A percentile compares a stretch with the other conserved stretches of the same genome.
phyloP scores from a whole-genome alignment of 2,329 filamentous ascomycete species.

The Fusarium caatingaense region DNA sequence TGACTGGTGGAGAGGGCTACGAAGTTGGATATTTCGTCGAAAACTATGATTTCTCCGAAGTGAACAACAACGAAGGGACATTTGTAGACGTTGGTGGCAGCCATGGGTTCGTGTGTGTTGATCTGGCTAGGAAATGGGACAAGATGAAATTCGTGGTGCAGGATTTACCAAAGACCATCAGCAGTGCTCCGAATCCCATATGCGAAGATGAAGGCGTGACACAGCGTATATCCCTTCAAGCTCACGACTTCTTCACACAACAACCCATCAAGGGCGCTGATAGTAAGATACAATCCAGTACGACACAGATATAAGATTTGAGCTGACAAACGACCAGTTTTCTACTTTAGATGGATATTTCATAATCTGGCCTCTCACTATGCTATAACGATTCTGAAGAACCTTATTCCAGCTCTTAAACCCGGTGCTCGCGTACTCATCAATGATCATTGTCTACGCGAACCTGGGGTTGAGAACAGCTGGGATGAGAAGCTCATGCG shows the following conservation, averaged over 20 bases:
- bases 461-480: conserved; percentile 53
- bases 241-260: conserved; percentile 68
- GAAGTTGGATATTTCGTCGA: conserved; percentile 64
- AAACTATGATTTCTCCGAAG: conserved; percentile 63
- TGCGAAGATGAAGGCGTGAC: conserved; percentile 54
- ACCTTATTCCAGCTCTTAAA: conserved; percentile 66
- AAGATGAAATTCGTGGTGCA: conserved; percentile 67
- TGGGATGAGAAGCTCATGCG: conserved; percentile 62
- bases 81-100: conserved; percentile 71
- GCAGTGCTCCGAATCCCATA: conserved; percentile 58
- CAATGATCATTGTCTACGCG: conserved; percentile 59
- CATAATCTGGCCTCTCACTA: conserved; percentile 71
- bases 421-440: conserved; percentile 62
- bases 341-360: conserved; percentile 69
- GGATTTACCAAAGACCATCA: conserved; percentile 62
- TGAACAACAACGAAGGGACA: conserved; percentile 58
- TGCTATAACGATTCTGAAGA: conserved; percentile 60
- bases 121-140: conserved; percentile 62
- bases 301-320: background rate
- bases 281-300: conserved; percentile 48
- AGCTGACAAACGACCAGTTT: conserved; percentile 42
- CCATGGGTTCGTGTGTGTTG: conserved; percentile 67
- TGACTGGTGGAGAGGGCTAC: conserved; percentile 67
- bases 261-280: conserved; percentile 66
- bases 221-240: conserved; percentile 56